Conservation (phyloP, 192 early-diverging fungal species). For the Umbelopsis ramanniana region DNA sequence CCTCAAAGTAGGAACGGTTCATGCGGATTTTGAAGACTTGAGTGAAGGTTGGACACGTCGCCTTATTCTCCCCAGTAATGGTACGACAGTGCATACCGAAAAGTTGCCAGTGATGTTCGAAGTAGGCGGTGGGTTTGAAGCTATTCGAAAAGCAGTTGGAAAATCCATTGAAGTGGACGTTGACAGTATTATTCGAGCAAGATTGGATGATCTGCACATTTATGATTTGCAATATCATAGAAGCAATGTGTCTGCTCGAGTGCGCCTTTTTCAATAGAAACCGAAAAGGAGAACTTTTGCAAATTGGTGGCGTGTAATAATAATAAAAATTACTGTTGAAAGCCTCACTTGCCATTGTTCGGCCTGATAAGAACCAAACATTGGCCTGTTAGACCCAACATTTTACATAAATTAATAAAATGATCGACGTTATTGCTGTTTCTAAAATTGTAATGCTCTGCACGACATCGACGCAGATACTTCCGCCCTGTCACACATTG, state of each 20-base stretch:
- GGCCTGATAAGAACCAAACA: too few relatives aligned
- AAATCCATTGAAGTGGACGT: slow-evolving; percentile 50
- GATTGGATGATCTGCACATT: slow-evolving; percentile 44
- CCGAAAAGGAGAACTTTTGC: not conserved
- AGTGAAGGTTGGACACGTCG: slow-evolving; percentile 36
- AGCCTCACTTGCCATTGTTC: too few relatives aligned
- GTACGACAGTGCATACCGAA: slow-evolving; percentile 17
- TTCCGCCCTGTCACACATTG: slow-evolving; percentile 20
- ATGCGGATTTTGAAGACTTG: slow-evolving; percentile 34
- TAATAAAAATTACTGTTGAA: too few relatives aligned
- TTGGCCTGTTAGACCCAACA: too few relatives aligned
- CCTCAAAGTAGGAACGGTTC: slow-evolving; percentile 28
- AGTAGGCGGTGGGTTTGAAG: slow-evolving; percentile 45
- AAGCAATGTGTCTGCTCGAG: slow-evolving; percentile 45
- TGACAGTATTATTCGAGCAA: slow-evolving; percentile 44
- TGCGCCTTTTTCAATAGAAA: slow-evolving; percentile 29
- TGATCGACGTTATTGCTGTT: not conserved
- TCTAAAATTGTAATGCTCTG: not conserved
- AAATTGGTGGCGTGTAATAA: too few relatives aligned
- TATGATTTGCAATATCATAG: slow-evolving; percentile 45
- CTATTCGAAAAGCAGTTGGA: slow-evolving; percentile 49
- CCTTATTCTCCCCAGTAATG: slow-evolving; percentile 29
- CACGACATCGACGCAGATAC: not conserved
- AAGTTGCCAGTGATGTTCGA: slow-evolving; percentile 36
- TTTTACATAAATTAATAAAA: too few relatives aligned